Conservation (phyloP, 768 basidiomycete genomes). For the Psilocybe tampanensis region DNA sequence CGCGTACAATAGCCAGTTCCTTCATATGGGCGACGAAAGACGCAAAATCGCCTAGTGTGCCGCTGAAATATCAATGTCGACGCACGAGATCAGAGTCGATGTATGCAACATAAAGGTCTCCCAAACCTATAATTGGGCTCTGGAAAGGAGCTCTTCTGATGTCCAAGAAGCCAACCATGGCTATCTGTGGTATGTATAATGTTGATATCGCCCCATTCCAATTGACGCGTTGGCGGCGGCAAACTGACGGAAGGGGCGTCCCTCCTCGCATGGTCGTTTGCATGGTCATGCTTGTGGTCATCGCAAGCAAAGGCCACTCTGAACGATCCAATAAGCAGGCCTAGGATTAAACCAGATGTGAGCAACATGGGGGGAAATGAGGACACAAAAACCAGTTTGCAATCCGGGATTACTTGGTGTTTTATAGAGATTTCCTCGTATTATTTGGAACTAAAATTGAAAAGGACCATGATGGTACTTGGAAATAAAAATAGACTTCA, state of each 20-base stretch:
- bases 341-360: constrained; percentile 11
- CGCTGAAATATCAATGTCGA: constrained; percentile 26
- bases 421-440: not conserved
- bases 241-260: constrained; percentile 43
- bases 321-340: constrained; percentile 12
- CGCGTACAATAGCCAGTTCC: constrained; percentile 56
- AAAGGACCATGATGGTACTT: not conserved
- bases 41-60: constrained; percentile 68
- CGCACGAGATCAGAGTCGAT: not conserved
- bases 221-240: constrained; percentile 62
- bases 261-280: constrained; percentile 35
- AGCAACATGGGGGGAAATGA: constrained; percentile 11
- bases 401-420: no score
- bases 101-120: not conserved
- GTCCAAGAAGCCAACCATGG: constrained; percentile 74
- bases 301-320: constrained; percentile 17
- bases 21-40: constrained; percentile 88
- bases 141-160: constrained; percentile 72
- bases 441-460: not conserved
- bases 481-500: not conserved
- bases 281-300: constrained; percentile 27
- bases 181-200: constrained; percentile 87
- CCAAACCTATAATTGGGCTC: constrained; percentile 69
- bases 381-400: not conserved
- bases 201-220: constrained; percentile 89